Evolutionary conservation across 2,329 filamentous ascomycete genomes (phyloP).

Genomic region (Dactylellina sp.): DNA sequence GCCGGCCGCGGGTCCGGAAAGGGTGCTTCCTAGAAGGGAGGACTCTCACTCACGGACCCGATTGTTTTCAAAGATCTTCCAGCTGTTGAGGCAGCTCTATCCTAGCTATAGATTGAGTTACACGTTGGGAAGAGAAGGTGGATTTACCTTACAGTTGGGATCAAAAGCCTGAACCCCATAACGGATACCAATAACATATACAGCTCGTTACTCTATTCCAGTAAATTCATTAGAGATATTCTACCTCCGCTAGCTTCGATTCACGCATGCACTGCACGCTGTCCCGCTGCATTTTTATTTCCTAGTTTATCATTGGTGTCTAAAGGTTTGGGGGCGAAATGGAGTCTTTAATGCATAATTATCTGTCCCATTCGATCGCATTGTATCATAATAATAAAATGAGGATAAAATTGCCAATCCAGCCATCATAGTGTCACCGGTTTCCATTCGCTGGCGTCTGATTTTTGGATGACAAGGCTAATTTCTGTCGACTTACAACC

Average conservation of each 20-base stretch:
- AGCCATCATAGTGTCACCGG: background rate
- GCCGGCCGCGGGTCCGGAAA: constrained; percentile 34
- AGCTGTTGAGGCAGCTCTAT: background rate
- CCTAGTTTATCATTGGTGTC: constrained; percentile 7
- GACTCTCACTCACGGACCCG: constrained; percentile 23
- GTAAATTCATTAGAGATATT: background rate
- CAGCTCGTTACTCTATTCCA: background rate
- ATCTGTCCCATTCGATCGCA: background rate
- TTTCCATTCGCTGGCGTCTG: no score
- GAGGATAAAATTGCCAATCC: background rate
- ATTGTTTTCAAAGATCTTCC: constrained; percentile 23
- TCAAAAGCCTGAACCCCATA: background rate
- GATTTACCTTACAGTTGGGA: background rate
- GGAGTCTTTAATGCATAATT: constrained; percentile 19
- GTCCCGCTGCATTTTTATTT: background rate
- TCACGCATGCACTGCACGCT: background rate
- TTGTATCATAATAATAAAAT: constrained; percentile 31
- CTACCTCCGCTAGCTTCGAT: background rate
- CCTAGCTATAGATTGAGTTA: constrained; percentile 3
- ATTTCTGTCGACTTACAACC: no score
- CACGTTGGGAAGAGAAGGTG: background rate
- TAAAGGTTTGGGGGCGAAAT: constrained; percentile 35
- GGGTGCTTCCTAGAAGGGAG: constrained; percentile 33
- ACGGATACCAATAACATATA: no score
- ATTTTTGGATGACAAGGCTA: no score